A percentile compares a stretch with the other conserved stretches of the same genome.
phyloP scores from a whole-genome alignment of 192 early-diverging fungal species.

The Backusella macrospora region DNA sequence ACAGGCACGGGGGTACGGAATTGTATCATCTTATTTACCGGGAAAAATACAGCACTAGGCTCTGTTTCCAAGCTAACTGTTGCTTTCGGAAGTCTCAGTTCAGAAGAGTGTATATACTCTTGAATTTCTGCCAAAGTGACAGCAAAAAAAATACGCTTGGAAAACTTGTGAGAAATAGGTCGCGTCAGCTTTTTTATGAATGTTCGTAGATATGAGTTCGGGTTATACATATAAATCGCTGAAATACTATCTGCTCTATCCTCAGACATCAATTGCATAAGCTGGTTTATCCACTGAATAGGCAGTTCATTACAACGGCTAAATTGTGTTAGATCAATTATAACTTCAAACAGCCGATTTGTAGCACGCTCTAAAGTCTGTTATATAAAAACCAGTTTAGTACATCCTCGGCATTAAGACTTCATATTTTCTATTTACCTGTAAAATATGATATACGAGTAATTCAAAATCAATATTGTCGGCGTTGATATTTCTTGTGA shows the following conservation, averaged over 20 bases:
- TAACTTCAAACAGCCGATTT: slow-evolving; percentile 61
- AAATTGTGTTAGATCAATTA: slow-evolving; percentile 73
- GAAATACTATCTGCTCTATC: slow-evolving; percentile 53
- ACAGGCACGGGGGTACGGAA: slow-evolving; percentile 70
- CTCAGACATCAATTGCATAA: slow-evolving; percentile 61
- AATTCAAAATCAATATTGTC: slow-evolving; percentile 72
- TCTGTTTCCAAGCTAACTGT: slow-evolving; percentile 77
- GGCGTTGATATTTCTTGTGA: slow-evolving; percentile 60
- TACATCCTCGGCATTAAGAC: not conserved
- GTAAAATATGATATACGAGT: slow-evolving; percentile 61
- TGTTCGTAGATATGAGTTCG: slow-evolving; percentile 62
- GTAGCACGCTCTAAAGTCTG: slow-evolving; percentile 53
- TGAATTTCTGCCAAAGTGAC: slow-evolving; percentile 60
- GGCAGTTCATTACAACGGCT: slow-evolving; percentile 66
- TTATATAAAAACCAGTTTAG: not conserved
- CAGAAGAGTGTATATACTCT: slow-evolving; percentile 61
- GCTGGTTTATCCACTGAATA: slow-evolving; percentile 57
- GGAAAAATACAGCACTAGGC: slow-evolving; percentile 62
- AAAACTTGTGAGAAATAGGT: slow-evolving; percentile 38
- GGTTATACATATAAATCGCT: slow-evolving; percentile 66
- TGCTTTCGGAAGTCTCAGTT: slow-evolving; percentile 65
- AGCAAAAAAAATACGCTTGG: slow-evolving; percentile 57
- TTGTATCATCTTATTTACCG: slow-evolving; percentile 71
- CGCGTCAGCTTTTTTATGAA: slow-evolving; percentile 44
- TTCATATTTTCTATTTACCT: slow-evolving; percentile 21